Conservation (phyloP, 805 yeast species). For the Sungouiozyma ichnusensis region DNA sequence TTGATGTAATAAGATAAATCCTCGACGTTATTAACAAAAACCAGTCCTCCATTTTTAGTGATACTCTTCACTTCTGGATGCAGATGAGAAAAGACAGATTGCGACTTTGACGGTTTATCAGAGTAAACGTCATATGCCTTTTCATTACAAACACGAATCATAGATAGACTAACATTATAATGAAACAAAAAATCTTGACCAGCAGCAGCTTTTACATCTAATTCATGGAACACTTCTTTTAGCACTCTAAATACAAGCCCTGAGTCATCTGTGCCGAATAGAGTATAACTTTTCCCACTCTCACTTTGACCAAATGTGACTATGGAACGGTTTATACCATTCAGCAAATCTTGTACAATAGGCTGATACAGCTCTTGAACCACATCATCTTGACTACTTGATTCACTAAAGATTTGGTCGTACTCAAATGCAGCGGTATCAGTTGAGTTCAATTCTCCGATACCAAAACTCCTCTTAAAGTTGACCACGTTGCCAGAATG, state of each 20-base stretch:
- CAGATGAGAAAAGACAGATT: background rate
- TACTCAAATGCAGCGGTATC: constrained; percentile 1
- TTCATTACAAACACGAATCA: background rate
- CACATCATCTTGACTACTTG: constrained; percentile 3
- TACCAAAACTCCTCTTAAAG: constrained; percentile 1
- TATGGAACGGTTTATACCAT: constrained; percentile 69
- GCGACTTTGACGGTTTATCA: background rate
- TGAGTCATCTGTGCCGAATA: constrained; percentile 46
- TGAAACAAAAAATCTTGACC: background rate
- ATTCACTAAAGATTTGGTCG: constrained; percentile 1
- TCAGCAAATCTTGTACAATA: constrained; percentile 5
- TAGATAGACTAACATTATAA: background rate
- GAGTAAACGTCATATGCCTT: background rate
- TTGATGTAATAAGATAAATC: background rate
- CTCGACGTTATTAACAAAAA: background rate
- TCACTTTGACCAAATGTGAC: constrained; percentile 76
- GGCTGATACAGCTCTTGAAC: constrained; percentile 1
- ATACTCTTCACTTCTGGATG: background rate
- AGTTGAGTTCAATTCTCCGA: background rate
- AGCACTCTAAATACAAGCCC: constrained; percentile 76
- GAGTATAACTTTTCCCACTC: constrained; percentile 65
- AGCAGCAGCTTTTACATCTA: background rate
- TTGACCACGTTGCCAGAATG: constrained; percentile 1
- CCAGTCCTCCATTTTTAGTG: background rate
- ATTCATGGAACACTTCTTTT: constrained; percentile 35